A percentile compares a stretch with the other conserved stretches of the same genome.
These are phyloP conservation scores for Eucalyptus marginata DNA, from an alignment of 345 rosid genomes.

Conservation along the genomic window DNA sequence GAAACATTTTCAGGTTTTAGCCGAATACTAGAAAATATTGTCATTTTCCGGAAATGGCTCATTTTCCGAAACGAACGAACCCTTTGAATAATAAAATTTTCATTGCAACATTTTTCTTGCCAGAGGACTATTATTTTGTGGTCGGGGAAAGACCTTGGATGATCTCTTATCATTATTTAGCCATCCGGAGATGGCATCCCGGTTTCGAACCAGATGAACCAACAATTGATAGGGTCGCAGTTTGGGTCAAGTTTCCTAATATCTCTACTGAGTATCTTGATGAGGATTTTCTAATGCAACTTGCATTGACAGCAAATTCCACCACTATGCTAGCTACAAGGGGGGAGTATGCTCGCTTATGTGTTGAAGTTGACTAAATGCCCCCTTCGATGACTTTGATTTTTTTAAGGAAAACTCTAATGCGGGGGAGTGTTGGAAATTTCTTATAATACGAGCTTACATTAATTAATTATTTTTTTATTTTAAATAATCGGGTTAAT, in stretches of 20 bases:
- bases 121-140: not conserved
- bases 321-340: not conserved
- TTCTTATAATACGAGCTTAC: too few species aligned
- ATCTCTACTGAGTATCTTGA: too few species aligned
- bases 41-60: too few species aligned
- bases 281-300: not conserved
- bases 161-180: not conserved
- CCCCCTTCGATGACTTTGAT: not conserved
- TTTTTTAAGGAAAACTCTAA: not conserved
- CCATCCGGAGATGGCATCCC: not conserved
- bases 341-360: not conserved
- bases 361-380: not conserved
- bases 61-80: too few species aligned
- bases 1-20: too few species aligned
- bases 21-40: too few species aligned
- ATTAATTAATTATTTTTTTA: too few species aligned
- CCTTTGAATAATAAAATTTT: not conserved
- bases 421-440: not conserved
- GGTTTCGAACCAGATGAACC: not conserved
- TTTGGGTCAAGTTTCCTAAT: not conserved
- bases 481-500: too few species aligned
- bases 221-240: not conserved
- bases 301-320: not conserved
- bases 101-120: too few species aligned
- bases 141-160: too few species aligned